Conservation (phyloP, 1,284 basidiomycete species). For the Ceratobasidium papillatum region DNA sequence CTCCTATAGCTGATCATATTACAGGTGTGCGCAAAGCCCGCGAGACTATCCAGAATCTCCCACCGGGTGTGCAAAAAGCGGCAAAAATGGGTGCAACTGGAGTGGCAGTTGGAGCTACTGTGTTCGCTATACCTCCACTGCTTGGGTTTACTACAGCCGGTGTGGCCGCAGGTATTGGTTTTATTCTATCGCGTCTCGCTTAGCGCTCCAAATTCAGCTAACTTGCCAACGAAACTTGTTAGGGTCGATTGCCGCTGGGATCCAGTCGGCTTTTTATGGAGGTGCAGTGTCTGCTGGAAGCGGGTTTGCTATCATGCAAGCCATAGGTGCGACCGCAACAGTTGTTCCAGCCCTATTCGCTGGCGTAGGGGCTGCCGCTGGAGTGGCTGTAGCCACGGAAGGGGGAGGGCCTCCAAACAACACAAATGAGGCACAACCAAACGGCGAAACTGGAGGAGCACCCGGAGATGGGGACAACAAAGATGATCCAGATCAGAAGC, state of each 20-base stretch:
- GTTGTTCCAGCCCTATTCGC: constrained; percentile 19
- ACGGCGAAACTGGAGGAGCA: neutral
- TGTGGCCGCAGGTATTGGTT: constrained; percentile 19
- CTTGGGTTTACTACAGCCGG: constrained; percentile 28
- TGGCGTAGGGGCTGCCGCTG: neutral
- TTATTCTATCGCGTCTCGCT: neutral
- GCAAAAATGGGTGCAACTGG: constrained; percentile 25
- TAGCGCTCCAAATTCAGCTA: neutral
- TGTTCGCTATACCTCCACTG: constrained; percentile 16
- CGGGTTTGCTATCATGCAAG: constrained; percentile 35
- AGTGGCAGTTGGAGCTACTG: constrained; percentile 11
- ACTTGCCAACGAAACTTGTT: neutral
- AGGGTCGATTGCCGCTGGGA: constrained; percentile 40
- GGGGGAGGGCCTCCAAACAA: neutral
- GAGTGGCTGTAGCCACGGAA: neutral
- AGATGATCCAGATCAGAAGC: neutral
- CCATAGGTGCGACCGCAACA: constrained; percentile 29
- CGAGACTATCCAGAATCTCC: neutral
- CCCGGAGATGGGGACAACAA: neutral
- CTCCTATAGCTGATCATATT: too few relatives aligned
- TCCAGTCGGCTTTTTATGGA: constrained; percentile 40
- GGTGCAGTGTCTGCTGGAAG: constrained; percentile 36
- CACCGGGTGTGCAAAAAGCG: neutral
- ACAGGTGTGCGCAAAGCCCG: constrained; percentile 10
- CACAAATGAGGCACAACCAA: neutral